These are phyloP conservation scores for Apophysomyces elegans DNA, from an alignment of 371 early-diverging fungal genomes.

Conservation along the genomic window DNA sequence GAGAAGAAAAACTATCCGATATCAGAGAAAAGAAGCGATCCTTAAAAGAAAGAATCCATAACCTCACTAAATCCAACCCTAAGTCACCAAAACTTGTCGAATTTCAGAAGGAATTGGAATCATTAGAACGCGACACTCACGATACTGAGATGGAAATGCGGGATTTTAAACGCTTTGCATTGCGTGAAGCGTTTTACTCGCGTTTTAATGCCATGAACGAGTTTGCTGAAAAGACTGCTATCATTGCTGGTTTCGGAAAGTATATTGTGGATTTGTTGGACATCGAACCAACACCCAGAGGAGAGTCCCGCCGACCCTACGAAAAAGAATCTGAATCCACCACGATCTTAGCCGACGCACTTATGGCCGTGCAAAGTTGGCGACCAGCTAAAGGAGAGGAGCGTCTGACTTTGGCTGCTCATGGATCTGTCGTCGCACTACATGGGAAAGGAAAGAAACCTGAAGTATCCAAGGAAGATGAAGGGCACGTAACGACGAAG, in stretches of 20 bases:
- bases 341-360: conserved; percentile 45
- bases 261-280: conserved; percentile 51
- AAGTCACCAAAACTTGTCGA: conserved; percentile 43
- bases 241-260: conserved; percentile 56
- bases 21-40: conserved; percentile 49
- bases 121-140: conserved; percentile 45
- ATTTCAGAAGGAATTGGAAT: conserved; percentile 40
- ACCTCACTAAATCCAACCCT: conserved; percentile 31
- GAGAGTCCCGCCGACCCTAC: conserved; percentile 33
- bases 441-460: conserved; percentile 5
- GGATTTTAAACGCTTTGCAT: conserved; percentile 53
- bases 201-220: conserved; percentile 55
- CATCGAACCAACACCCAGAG: conserved; percentile 42
- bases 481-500: not conserved
- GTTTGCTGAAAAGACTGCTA: conserved; percentile 46
- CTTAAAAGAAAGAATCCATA: conserved; percentile 39
- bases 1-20: conserved; percentile 46
- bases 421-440: not conserved
- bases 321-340: conserved; percentile 41
- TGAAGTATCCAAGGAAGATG: not conserved
- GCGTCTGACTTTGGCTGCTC: conserved; percentile 39
- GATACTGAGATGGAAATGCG: conserved; percentile 50
- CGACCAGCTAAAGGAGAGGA: conserved; percentile 41
- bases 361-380: conserved; percentile 47
- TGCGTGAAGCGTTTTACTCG: conserved; percentile 54